phyloP scores from a whole-genome alignment of 2,329 filamentous ascomycete species.

The Dendryphion nanum region DNA sequence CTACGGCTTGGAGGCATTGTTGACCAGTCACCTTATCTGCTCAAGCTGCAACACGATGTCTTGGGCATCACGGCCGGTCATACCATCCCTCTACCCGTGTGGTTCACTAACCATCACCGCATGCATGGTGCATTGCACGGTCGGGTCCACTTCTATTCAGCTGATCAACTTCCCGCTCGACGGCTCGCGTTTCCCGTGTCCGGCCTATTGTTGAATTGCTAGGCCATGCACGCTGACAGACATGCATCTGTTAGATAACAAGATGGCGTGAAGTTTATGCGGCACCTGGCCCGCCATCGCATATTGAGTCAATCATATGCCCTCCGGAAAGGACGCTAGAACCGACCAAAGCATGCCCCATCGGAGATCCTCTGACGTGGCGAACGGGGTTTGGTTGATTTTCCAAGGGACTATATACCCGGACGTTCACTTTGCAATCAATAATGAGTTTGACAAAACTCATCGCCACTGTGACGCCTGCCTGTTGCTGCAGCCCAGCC shows the following conservation, averaged over 20 bases:
- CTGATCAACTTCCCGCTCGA: slow-evolving; percentile 41
- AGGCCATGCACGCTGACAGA: slow-evolving; percentile 43
- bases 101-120: slow-evolving; percentile 34
- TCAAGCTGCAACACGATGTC: slow-evolving; percentile 39
- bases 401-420: slow-evolving; percentile 35
- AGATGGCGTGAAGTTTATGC: slow-evolving; percentile 44
- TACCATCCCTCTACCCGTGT: slow-evolving; percentile 34
- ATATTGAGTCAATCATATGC: slow-evolving; percentile 46
- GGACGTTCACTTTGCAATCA: slow-evolving; percentile 40
- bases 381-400: slow-evolving; percentile 46
- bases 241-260: slow-evolving; percentile 42
- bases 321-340: slow-evolving; percentile 45
- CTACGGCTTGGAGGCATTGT: slow-evolving; percentile 32
- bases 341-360: slow-evolving; percentile 46
- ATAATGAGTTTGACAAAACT: slow-evolving; percentile 36
- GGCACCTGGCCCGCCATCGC: slow-evolving; percentile 43
- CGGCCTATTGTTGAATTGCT: slow-evolving; percentile 41
- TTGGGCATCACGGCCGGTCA: slow-evolving; percentile 35
- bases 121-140: slow-evolving; percentile 40
- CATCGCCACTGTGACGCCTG: slow-evolving; percentile 25
- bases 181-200: slow-evolving; percentile 38
- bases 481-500: slow-evolving; percentile 24
- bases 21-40: slow-evolving; percentile 51
- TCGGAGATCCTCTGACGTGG: slow-evolving; percentile 56
- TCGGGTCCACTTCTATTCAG: slow-evolving; percentile 34